phyloP scores from a whole-genome alignment of 768 basidiomycete genomes.

The Amanita polypyramis region DNA sequence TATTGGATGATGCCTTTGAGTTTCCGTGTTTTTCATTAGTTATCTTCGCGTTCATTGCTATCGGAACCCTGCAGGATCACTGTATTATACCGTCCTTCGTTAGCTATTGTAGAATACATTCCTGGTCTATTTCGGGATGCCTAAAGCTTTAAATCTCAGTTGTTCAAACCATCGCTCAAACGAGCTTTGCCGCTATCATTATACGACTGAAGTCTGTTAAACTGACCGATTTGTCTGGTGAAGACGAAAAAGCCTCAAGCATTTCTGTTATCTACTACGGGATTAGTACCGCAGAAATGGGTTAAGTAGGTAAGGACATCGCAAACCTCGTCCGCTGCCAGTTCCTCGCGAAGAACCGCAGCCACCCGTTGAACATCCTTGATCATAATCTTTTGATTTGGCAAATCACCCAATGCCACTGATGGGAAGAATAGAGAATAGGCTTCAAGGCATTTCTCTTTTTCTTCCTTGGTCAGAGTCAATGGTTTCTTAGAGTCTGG shows the following conservation, averaged over 20 bases:
- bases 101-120: too few relatives aligned
- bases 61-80: not conserved
- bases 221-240: conserved; percentile 56
- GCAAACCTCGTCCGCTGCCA: conserved; percentile 66
- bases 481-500: conserved; percentile 6
- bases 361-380: conserved; percentile 55
- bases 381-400: conserved; percentile 47
- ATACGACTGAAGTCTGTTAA: conserved; percentile 66
- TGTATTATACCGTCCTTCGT: not conserved
- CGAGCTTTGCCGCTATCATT: conserved; percentile 56
- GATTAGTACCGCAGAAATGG: not conserved
- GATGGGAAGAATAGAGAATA: conserved; percentile 71
- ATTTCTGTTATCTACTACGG: conserved; percentile 59
- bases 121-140: too few relatives aligned
- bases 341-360: conserved; percentile 55
- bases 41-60: not conserved
- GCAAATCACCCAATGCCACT: conserved; percentile 32
- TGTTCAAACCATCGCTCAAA: conserved; percentile 17
- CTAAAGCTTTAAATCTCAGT: too few relatives aligned
- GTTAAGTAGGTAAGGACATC: not conserved
- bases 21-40: not conserved
- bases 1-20: conserved; percentile 23
- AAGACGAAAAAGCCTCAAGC: conserved; percentile 66
- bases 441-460: conserved; percentile 39
- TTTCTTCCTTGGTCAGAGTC: conserved; percentile 41